Evolutionary conservation across 305 asterid genomes (phyloP), one percentile per base, ranked within the genome.

Genomic region (Fraxinus sp.): DNA sequence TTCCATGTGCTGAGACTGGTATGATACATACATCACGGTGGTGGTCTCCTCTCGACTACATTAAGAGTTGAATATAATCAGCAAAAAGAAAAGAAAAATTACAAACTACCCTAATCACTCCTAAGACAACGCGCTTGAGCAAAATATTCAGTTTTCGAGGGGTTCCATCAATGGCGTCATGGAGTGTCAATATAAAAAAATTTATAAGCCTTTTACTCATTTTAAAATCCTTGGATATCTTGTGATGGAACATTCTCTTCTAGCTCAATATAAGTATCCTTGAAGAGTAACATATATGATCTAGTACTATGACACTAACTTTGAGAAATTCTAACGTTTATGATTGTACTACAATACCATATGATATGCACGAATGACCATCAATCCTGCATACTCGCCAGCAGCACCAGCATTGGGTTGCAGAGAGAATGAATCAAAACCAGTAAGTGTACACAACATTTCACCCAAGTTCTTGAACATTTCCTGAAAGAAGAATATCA

Each of bases 331-430:
- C 59, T 74, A 22, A 30, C 59, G 37, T 49, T 13, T 32, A 39
- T 16, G 26, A 18, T 74, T 26, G 55, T 20, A 24, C 46, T 39
- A 78, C 20, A 79, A 77, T 92, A 96, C 99, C 98, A 85, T 41
- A 91, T 96, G 99, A 91, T 96, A 96, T 81, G 97, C 98, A 72
- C 98, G 97, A 82, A 96, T 96, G 84, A 96, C 99, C 99, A 96
- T 96, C 82, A 96, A 85, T 66, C 99, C 99, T n/a, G 99, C 98
- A 81, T 96, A 96, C 83, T 96, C 99, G 79, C 99, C 99, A 82
- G 99, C 89, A 76, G 99, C 99, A 85, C 99, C 99, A 37, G 99
- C 98, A 79, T 96, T 96, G 41, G 99, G 99, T 90, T 94, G 99
- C 84, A 96, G 92, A 26, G 99, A 96, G 94, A 96, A 89, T 55